A percentile compares a stretch with the other conserved stretches of the same genome.
These are phyloP conservation scores for Umbelopsis sp. DNA, from an alignment of 192 early-diverging fungal genomes.

Conservation along the genomic window DNA sequence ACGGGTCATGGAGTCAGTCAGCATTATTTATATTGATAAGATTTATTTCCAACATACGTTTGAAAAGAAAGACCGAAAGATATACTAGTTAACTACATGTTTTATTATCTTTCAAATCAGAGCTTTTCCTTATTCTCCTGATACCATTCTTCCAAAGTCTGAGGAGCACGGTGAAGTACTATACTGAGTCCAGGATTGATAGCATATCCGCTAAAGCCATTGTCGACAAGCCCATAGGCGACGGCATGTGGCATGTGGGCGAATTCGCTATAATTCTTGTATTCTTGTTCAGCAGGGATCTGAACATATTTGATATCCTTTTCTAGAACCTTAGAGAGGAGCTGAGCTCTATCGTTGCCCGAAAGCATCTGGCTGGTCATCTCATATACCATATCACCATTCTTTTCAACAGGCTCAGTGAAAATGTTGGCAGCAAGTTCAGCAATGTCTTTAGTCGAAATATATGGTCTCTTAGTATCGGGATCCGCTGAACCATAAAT, in stretches of 20 bases:
- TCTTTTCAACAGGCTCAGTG: constrained; percentile 14
- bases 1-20: no score
- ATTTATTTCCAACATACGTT: no score
- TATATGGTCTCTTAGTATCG: not conserved
- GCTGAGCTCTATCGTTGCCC: not conserved
- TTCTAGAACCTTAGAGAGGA: constrained; percentile 10
- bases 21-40: no score
- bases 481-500: not conserved
- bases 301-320: not conserved
- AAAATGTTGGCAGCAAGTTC: constrained; percentile 14
- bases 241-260: not conserved
- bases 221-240: not conserved
- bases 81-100: no score
- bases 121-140: not conserved
- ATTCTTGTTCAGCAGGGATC: not conserved
- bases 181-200: not conserved
- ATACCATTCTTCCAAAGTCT: not conserved
- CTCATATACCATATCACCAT: constrained; percentile 18
- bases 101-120: no score
- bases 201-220: not conserved
- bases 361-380: not conserved
- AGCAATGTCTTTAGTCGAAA: constrained; percentile 24
- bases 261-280: not conserved
- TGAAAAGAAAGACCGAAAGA: no score
- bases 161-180: not conserved